Evolutionary conservation across 768 basidiomycete genomes (phyloP), one percentile per base, ranked within the genome.

Genomic region (Termitomyces sp.): DNA sequence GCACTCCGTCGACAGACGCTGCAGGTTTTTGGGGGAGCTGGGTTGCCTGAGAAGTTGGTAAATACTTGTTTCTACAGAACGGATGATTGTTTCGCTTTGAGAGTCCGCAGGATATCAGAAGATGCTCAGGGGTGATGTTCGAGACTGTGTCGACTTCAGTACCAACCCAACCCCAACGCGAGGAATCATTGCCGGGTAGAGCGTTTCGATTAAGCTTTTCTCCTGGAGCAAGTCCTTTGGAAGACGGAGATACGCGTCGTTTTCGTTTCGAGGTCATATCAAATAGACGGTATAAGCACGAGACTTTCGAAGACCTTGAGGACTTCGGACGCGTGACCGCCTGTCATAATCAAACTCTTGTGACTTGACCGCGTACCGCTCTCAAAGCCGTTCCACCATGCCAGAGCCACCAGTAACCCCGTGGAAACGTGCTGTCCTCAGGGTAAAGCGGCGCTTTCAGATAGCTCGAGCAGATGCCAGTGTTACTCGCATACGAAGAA

Each of bases 121-220:
- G 75, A 66, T 94, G 89, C 54, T 87, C 84, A 37, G 73, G 65
- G 17, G 86, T 82, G 60, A 95, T 90, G n/a, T 82, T 71, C 3
- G 80, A 79, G 56, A 75, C 65, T 52, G 78, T 71, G 17, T 71
- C 71, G 49, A 84, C 86, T 63, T 87, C 84, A 43, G 85, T 80
- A 49, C 81, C 85, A 50, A 92, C 87, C 92, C 92, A 95, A 49
- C 79, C 80, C 92, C 92, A 94, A n/a, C 81, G 72, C 32, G 81
- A 76, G 54, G 75, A 69, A 41, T 71, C 71, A 41, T 72, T 71
- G 27, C 74, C 72, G n/a, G 78, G 70, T 16, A 84, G 75, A 53
- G 77, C 78, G 56, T 76, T 73, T 50, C 84, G 81, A 63, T 84
- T 86, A 62, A 89, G 77, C 23, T 76, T 75, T 72, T 89, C 82